Conservation (phyloP, 768 basidiomycete genomes). For the Psilocybe cubensis region DNA sequence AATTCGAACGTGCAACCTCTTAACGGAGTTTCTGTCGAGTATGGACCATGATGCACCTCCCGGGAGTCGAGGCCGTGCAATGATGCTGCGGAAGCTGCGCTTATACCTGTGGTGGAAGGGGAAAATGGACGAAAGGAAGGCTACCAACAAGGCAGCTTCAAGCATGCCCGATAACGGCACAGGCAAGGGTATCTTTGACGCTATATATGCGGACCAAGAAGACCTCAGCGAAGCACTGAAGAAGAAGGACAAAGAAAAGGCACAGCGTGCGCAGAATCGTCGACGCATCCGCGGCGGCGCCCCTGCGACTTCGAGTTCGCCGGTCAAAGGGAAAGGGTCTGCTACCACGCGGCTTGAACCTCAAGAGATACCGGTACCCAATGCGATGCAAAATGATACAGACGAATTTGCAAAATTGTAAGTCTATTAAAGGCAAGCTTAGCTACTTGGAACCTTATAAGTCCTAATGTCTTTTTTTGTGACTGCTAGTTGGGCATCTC, state of each 20-base stretch:
- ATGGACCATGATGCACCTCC: constrained; percentile 60
- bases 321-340: constrained; percentile 7
- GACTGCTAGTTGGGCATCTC: constrained; percentile 38
- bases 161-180: constrained; percentile 25
- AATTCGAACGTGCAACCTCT: constrained; percentile 67
- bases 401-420: constrained; percentile 64
- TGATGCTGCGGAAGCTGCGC: constrained; percentile 81
- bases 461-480: not conserved
- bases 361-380: constrained; percentile 27
- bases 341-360: constrained; percentile 20
- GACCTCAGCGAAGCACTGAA: constrained; percentile 73
- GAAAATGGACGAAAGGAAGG: constrained; percentile 42
- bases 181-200: constrained; percentile 26
- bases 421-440: constrained; percentile 25
- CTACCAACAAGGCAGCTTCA: constrained; percentile 33
- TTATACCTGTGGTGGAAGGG: constrained; percentile 85
- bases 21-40: constrained; percentile 79
- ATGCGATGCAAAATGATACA: constrained; percentile 47
- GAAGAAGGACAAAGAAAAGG: constrained; percentile 72
- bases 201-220: constrained; percentile 31
- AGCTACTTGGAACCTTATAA: not conserved
- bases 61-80: constrained; percentile 65
- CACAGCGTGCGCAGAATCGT: constrained; percentile 62
- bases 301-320: constrained; percentile 29
- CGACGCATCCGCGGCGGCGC: constrained; percentile 81